Base-by-base conservation (phyloP, 2,329 filamentous ascomycete species). In the Colletotrichum sp. region DNA sequence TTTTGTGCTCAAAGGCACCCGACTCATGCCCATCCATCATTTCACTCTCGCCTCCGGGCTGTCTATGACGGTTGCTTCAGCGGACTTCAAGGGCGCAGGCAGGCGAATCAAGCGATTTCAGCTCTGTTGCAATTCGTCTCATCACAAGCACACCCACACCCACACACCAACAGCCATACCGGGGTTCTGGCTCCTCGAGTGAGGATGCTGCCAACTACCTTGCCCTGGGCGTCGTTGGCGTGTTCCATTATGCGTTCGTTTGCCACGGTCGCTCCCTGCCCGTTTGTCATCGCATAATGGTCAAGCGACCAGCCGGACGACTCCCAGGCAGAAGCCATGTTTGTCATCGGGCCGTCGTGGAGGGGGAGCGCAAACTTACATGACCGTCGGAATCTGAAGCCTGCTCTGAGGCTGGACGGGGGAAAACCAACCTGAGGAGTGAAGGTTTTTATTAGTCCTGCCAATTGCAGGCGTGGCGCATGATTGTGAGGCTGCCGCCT, bases 41-140 rank as follows among this genome's bases (percentile, higher is more conserved):
- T 49, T 61, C 22, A 16, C 30, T 27, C 63, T 36, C 69, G 44
- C 27, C 19, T 30, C 19, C 59, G 29, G 59, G 9, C n/a, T 63
- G n/a, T 52, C 44, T 52, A 22, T 52, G 44, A 52, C 59, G 32
- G 29, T 63, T n/a, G 30, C 29, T n/a, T 25, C 22, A 32, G 19
- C 59, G 29, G n/a, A 30, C 16, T 30, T 25, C 19, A 15, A 22
- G 29, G 19, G 29, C 16, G 59, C 59, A 32, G 59, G 16, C 59
- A 32, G 59, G 30, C 34, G 61, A 70, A 70, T 73, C 68, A 75
- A 64, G 67, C n/a, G 59, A 66, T 71, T 64, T 36, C 30, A 29
- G 19, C 32, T 27, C 22, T 7, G 22, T 19, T 22, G 52, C 55
- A 13, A 15, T 49, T 52, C 49, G 32, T 71, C 49, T 71, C 29